Base-by-base conservation (phyloP, 2,329 filamentous ascomycete species). In the Aspergillus hiratsukae region DNA sequence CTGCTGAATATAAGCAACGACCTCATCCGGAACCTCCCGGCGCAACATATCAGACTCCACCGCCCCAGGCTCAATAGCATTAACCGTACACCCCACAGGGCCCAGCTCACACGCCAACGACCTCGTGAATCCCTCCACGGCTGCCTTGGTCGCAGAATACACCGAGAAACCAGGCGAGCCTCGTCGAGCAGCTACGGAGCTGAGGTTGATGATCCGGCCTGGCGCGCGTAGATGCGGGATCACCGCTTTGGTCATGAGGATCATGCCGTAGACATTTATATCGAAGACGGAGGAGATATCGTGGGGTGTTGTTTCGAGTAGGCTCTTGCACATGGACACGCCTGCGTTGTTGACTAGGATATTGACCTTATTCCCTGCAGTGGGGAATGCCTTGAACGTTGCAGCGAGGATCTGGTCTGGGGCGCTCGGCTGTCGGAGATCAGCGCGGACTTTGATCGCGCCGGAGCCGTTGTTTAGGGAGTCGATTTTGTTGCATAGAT, bases 311-410 rank as follows among this genome's bases (percentile, higher is more conserved):
- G 45, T 50, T 21, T 41, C 25, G 2, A 37, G 23, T 4, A 51
- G 52, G 6, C 21, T 9, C 37, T 51, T 41, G 31, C 23, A 49
- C 2, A 29, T 31, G 7, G 31, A 31, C 1, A 37, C 35, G 8
- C 31, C 55, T 1, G 55, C 58, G 37, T 57, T 59, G 40, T 59
- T 57, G 29, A 59, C 49, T 7, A 57, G 49, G 31, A 55, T 57
- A 17, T 59, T 52, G 35, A 54, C 49, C 31, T 40, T 52, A 7
- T 19, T 14, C 1, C 49, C 45, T 4, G 11, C 21, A 7, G 31
- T 19, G n/a, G 45, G 45, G 25, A 54, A 54, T 3, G 52, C 46
- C 7, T 23, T 21, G 31, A 54, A 46, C n/a, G 52, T 49, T 9
- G 52, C 43, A 19, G 43, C n/a, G 43, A 54, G 28, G 23, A 54